Evolutionary conservation across 2,329 filamentous ascomycete species (phyloP).

Genomic region (Leptographium wingfieldii): DNA sequence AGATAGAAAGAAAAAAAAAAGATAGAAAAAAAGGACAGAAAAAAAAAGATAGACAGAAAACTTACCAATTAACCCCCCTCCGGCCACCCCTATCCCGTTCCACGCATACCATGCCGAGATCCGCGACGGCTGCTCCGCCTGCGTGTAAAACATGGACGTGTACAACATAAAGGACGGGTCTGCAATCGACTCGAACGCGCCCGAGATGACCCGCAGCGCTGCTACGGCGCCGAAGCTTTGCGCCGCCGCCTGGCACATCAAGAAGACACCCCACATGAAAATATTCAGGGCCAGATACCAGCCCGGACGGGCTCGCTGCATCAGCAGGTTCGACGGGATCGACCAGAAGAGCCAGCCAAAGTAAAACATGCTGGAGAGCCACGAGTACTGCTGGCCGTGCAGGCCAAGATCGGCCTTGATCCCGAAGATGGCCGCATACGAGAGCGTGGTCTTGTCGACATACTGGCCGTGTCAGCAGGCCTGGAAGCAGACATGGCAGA

Average conservation of each 20-base stretch:
- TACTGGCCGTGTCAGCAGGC: constrained; percentile 6
- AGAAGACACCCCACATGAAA: constrained; percentile 39
- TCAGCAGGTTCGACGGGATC: constrained; percentile 19
- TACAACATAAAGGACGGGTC: constrained; percentile 46
- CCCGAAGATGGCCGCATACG: constrained; percentile 53
- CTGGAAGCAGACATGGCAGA: constrained; percentile 5
- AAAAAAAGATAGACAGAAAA: too few species aligned
- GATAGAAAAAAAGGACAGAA: not conserved
- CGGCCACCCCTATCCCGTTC: constrained; percentile 45
- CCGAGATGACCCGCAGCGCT: constrained; percentile 44
- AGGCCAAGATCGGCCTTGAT: constrained; percentile 45
- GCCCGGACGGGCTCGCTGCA: constrained; percentile 21
- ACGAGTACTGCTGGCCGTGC: constrained; percentile 44
- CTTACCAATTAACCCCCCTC: constrained; percentile 30
- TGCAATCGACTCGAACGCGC: constrained; percentile 47
- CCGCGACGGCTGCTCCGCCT: constrained; percentile 47
- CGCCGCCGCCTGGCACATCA: constrained; percentile 39
- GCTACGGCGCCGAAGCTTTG: constrained; percentile 43
- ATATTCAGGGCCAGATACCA: constrained; percentile 32
- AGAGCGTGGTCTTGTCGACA: constrained; percentile 38
- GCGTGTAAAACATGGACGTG: constrained; percentile 53
- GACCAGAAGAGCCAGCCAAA: constrained; percentile 28
- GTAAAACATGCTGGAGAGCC: constrained; percentile 41
- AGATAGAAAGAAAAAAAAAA: not conserved
- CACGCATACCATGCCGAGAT: constrained; percentile 48